Evolutionary conservation across 305 asterid genomes (phyloP).

Genomic region (Fraxinus xanthoxyloides): DNA sequence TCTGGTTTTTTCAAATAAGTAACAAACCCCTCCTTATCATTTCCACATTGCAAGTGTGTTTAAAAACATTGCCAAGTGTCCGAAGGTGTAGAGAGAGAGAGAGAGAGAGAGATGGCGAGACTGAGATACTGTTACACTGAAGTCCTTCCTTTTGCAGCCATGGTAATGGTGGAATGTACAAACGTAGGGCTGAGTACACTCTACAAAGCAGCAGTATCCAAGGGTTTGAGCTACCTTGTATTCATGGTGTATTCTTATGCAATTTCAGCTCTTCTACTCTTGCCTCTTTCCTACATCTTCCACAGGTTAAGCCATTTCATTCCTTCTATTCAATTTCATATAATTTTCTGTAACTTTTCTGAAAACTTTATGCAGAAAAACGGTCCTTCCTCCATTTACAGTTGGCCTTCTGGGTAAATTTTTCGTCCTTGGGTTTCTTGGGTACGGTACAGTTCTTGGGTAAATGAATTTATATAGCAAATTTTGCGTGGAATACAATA

Average conservation of each 20-base stretch:
- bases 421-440: constrained; percentile 37
- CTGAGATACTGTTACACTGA: constrained; percentile 21
- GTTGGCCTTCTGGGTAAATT: constrained; percentile 24
- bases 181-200: constrained; percentile 35
- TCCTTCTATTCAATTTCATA: not conserved
- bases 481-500: no score
- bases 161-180: constrained; percentile 35
- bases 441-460: constrained; percentile 13
- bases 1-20: no score
- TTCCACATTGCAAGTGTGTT: no score
- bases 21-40: no score
- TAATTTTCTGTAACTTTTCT: not conserved
- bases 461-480: not conserved
- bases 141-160: constrained; percentile 31
- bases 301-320: constrained; percentile 24
- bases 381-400: constrained; percentile 34
- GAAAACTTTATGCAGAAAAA: constrained; percentile 25
- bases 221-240: constrained; percentile 39
- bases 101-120: constrained; percentile 26
- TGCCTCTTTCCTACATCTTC: constrained; percentile 39
- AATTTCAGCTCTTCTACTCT: constrained; percentile 31
- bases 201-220: constrained; percentile 42
- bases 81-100: no score
- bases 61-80: no score
- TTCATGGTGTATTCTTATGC: constrained; percentile 40